Evolutionary conservation across 352 stramenopile species (phyloP).

Genomic region (Phytophthora podocarpi): DNA sequence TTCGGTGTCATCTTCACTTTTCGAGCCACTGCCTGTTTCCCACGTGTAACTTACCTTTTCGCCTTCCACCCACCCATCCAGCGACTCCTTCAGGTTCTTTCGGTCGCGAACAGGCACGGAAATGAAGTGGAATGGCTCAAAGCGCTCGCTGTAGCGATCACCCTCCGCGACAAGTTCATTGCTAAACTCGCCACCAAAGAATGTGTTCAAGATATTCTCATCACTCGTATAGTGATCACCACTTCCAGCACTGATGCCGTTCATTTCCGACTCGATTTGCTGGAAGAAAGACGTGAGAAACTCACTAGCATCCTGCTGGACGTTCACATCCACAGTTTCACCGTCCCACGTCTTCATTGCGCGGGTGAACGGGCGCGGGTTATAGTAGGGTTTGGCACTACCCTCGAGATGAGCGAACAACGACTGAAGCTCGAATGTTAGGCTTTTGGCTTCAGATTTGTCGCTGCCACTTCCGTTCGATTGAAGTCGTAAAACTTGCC

Average conservation of each 20-base stretch:
- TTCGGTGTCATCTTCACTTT: constrained; percentile 25
- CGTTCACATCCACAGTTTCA: constrained; percentile 86
- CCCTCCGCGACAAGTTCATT: constrained; percentile 92
- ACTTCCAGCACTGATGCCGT: constrained; percentile 53
- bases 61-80: constrained; percentile 88
- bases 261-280: constrained; percentile 92
- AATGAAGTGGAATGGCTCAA: constrained; percentile 92
- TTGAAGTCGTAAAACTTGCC: constrained; percentile 81
- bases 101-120: constrained; percentile 88
- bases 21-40: constrained; percentile 50
- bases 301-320: constrained; percentile 94
- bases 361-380: constrained; percentile 74
- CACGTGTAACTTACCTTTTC: constrained; percentile 93
- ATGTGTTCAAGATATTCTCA: constrained; percentile 85
- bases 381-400: constrained; percentile 87
- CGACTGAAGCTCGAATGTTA: constrained; percentile 90
- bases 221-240: constrained; percentile 40
- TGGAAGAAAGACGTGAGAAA: constrained; percentile 95
- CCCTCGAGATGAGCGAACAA: constrained; percentile 90
- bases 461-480: constrained; percentile 15
- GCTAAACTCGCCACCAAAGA: constrained; percentile 91
- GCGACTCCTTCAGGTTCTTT: constrained; percentile 84
- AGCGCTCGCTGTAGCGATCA: constrained; percentile 85
- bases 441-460: constrained; percentile 30
- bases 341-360: constrained; percentile 91